Evolutionary conservation across 352 stramenopile species (phyloP), one percentile per base, ranked within the genome.

Genomic region (Globisporangium alternatum): DNA sequence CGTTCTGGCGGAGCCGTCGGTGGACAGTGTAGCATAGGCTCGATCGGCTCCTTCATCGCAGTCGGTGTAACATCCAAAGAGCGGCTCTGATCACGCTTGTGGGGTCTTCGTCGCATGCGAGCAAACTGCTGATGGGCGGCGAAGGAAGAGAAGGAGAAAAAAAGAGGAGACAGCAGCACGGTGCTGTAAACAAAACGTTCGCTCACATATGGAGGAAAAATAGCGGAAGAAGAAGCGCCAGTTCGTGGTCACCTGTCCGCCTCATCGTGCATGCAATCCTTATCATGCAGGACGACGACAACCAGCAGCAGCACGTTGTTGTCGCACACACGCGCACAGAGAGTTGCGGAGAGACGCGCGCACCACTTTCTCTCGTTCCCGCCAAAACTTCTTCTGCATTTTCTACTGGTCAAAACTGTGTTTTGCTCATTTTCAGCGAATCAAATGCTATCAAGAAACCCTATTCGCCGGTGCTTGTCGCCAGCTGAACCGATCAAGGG

Each of bases 401-500:
- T 39, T 4, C 19, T 28, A 41, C 25, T 62, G 56, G 56, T 25
- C 28, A 31, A 33, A 54, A 62, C 22, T 19, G 19, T 10, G 3
- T 52, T 12, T 17, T 43, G 5, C 1, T 0, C 13, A 6, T 37
- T 62, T 62, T 54, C 51, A 54, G 21, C 56, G 25, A 62, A 54
- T 62, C 0, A 21, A 39, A 54, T 9, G 2, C 1, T 3, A 9
- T 9, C 19, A 39, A 15, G 2, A 1, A 54, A 39, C 41, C 56
- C 41, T 62, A 62, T n/a, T 28, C 56, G 56, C 56, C 22, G 21
- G 56, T 33, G 28, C 37, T 62, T 62, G 41, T 54, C 28, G 22
- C 56, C 28, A 49, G 56, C 56, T 62, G 56, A 62, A 62, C 41
- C 35, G 56, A 62, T 53, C 15, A 48, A 61, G 48, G 25, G 48